Evolutionary conservation across 148 eudicot species (phyloP).

Genomic region (Amaranthus palmeri): DNA sequence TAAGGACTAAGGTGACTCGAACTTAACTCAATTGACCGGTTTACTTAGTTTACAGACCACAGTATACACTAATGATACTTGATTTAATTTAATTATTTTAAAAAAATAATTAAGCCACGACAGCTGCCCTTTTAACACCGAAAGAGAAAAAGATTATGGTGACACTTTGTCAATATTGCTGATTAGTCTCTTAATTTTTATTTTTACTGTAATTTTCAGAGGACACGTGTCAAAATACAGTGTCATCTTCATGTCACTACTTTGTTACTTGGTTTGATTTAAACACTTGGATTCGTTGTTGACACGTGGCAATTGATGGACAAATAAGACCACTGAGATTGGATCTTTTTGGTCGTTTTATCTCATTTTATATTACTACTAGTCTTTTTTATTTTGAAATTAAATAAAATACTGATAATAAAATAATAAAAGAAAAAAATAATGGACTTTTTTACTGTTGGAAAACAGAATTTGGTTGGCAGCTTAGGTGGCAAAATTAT

Average conservation of each 20-base stretch:
- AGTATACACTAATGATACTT: neutral
- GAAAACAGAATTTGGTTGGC: neutral
- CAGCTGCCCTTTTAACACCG: conserved; percentile 17
- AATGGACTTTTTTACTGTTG: too few species aligned
- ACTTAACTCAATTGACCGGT: too few species aligned
- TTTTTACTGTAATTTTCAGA: neutral
- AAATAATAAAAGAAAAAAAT: too few species aligned
- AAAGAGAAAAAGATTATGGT: conserved; percentile 26
- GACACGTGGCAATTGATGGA: conserved; percentile 1
- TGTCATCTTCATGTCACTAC: neutral
- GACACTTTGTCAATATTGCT: conserved; percentile 18
- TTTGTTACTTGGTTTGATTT: conserved; percentile 3
- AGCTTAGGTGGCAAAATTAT: neutral
- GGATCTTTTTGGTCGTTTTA: neutral
- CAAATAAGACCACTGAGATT: neutral
- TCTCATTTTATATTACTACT: neutral
- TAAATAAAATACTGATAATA: too few species aligned
- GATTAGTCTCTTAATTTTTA: neutral
- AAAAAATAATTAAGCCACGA: conserved; percentile 12
- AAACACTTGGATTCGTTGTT: conserved; percentile 2
- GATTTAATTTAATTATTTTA: neutral
- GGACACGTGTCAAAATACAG: neutral
- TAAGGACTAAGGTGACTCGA: too few species aligned
- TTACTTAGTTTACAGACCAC: too few species aligned
- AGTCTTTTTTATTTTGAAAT: neutral